Percentiles rank a stretch among this genome's conserved stretches.
phyloP scores from a whole-genome alignment of 768 basidiomycete genomes.

The Lactarius hengduanensis region DNA sequence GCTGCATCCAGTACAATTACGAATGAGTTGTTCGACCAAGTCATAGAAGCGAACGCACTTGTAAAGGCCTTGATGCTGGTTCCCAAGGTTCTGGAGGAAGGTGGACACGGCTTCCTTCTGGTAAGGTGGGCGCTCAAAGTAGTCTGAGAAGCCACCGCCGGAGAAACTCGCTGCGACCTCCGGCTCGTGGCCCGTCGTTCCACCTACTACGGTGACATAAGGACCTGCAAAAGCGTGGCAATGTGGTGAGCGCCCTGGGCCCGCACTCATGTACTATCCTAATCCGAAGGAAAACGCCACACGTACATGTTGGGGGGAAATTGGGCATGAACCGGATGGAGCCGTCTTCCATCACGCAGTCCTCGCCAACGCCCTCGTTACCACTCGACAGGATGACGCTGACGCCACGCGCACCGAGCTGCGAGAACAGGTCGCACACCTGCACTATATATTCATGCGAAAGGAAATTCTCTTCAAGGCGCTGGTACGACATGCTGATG shows the following conservation, averaged over 20 bases:
- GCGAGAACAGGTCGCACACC: not conserved
- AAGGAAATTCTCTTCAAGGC: not conserved
- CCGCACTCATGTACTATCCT: not conserved
- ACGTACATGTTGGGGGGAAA: not conserved
- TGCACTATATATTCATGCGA: not conserved
- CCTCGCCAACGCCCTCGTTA: not conserved
- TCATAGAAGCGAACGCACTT: no score
- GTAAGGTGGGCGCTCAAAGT: no score
- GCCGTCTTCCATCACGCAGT: not conserved
- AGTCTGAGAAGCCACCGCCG: not conserved
- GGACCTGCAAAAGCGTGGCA: not conserved
- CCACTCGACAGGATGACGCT: not conserved
- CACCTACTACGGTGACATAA: not conserved
- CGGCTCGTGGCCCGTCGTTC: not conserved
- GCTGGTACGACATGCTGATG: not conserved
- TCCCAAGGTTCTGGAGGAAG: no score
- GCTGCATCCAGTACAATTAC: no score
- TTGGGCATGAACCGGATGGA: not conserved
- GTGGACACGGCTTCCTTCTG: no score
- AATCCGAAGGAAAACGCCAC: not conserved
- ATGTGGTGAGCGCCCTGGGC: not conserved
- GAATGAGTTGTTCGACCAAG: no score
- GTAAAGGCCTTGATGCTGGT: no score
- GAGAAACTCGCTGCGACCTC: not conserved
- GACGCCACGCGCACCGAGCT: not conserved